Conservation (phyloP, 2,329 filamentous ascomycete species). For the Venturia effusa region DNA sequence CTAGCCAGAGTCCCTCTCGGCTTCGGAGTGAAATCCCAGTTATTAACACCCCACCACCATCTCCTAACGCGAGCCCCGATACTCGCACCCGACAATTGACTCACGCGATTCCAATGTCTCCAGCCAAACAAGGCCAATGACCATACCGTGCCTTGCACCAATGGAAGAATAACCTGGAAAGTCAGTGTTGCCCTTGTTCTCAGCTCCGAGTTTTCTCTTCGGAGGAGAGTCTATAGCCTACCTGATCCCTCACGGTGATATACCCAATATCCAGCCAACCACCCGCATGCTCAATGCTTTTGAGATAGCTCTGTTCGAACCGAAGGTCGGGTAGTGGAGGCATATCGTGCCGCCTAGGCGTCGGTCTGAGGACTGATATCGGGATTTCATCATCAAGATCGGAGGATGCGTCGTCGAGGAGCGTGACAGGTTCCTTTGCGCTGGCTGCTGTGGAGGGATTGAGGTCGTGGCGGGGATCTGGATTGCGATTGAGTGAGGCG, state of each 20-base stretch:
- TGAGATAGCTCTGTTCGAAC: conserved; percentile 96
- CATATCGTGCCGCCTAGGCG: conserved; percentile 45
- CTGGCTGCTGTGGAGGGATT: conserved; percentile 68
- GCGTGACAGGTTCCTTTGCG: conserved; percentile 47
- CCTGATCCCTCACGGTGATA: conserved; percentile 85
- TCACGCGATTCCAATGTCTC: conserved; percentile 77
- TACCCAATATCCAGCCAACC: conserved; percentile 68
- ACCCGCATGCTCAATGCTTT: conserved; percentile 71
- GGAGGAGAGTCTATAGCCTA: conserved; percentile 27
- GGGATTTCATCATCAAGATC: conserved; percentile 57
- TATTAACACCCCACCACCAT: conserved; percentile 95
- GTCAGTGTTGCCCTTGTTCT: background rate
- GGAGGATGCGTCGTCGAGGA: conserved; percentile 18
- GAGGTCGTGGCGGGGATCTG: conserved; percentile 62
- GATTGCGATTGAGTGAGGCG: conserved; percentile 62
- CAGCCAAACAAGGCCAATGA: conserved; percentile 77
- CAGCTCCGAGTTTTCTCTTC: background rate
- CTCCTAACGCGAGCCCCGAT: conserved; percentile 67
- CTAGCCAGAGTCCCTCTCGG: conserved; percentile 12
- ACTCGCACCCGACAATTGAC: conserved; percentile 64
- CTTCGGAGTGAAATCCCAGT: conserved; percentile 59
- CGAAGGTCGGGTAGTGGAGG: conserved; percentile 71
- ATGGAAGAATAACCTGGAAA: conserved; percentile 60
- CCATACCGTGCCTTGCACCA: conserved; percentile 82
- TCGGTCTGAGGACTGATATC: conserved; percentile 49